Evolutionary conservation across 2,329 filamentous ascomycete genomes (phyloP).

Genomic region (Akanthomyces dipterigenus): DNA sequence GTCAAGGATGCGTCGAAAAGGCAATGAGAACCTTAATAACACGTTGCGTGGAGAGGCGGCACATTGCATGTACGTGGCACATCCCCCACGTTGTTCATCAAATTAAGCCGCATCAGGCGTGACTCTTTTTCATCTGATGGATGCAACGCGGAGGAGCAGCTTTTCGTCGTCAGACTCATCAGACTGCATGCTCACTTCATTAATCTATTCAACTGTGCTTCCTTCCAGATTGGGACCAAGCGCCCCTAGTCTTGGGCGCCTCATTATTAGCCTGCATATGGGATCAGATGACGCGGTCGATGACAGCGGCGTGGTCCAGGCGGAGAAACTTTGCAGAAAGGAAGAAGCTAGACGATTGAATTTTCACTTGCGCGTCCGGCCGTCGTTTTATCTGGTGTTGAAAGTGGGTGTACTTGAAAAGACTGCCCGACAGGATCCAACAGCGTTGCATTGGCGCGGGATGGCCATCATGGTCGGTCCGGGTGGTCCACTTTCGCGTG

Average conservation of each 20-base stretch:
- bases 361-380: too few species aligned
- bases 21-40: background rate
- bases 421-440: background rate
- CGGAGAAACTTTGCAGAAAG: background rate
- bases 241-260: background rate
- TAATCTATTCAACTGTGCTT: conserved; percentile 4
- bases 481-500: background rate
- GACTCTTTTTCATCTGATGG: background rate
- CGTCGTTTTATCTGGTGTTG: background rate
- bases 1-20: background rate
- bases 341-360: too few species aligned
- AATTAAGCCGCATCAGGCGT: background rate
- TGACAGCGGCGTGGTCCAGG: background rate
- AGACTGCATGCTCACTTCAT: background rate
- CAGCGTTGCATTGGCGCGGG: background rate
- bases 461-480: background rate
- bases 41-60: conserved; percentile 1
- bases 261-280: background rate
- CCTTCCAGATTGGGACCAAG: conserved; percentile 1
- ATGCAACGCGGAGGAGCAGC: background rate
- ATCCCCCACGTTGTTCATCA: background rate
- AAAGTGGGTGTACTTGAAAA: background rate
- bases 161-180: too few species aligned
- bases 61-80: background rate
- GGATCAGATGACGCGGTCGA: conserved; percentile 1